Evolutionary conservation across 2,329 filamentous ascomycete species (phyloP).

Genomic region (Periconia sp.): DNA sequence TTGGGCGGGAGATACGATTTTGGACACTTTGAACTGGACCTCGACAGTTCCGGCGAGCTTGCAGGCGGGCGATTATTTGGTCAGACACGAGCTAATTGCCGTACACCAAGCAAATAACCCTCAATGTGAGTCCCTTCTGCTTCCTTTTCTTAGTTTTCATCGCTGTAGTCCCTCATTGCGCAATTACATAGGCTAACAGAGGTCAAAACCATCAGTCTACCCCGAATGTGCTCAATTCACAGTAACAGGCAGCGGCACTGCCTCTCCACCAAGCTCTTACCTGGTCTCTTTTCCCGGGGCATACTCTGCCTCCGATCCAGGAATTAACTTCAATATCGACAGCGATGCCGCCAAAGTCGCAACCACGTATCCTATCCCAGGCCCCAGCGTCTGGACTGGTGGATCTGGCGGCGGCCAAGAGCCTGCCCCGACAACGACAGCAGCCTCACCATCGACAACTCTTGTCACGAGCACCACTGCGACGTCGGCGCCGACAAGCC

Average conservation of each 20-base stretch:
- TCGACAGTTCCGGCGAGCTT: constrained; percentile 52
- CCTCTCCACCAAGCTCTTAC: constrained; percentile 42
- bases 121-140: constrained; percentile 37
- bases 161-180: constrained; percentile 4
- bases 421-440: constrained; percentile 3
- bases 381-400: constrained; percentile 29
- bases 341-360: constrained; percentile 24
- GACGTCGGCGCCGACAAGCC: constrained; percentile 10
- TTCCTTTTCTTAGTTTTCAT: neutral
- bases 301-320: constrained; percentile 48
- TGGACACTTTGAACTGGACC: constrained; percentile 52
- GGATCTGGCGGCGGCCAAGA: constrained; percentile 7
- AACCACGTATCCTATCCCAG: constrained; percentile 29
- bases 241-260: constrained; percentile 52
- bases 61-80: constrained; percentile 57
- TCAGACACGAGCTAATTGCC: constrained; percentile 60
- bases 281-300: constrained; percentile 49
- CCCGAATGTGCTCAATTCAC: constrained; percentile 59
- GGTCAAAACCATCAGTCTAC: constrained; percentile 46
- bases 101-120: constrained; percentile 57
- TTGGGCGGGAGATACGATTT: constrained; percentile 54
- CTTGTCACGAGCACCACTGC: constrained; percentile 22
- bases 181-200: constrained; percentile 17
- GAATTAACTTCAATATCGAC: constrained; percentile 43
- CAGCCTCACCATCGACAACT: constrained; percentile 5